A percentile compares a stretch with the other conserved stretches of the same genome.
Conservation (phyloP, 2,329 filamentous ascomycete species). For the Cordyceps javanica region DNA sequence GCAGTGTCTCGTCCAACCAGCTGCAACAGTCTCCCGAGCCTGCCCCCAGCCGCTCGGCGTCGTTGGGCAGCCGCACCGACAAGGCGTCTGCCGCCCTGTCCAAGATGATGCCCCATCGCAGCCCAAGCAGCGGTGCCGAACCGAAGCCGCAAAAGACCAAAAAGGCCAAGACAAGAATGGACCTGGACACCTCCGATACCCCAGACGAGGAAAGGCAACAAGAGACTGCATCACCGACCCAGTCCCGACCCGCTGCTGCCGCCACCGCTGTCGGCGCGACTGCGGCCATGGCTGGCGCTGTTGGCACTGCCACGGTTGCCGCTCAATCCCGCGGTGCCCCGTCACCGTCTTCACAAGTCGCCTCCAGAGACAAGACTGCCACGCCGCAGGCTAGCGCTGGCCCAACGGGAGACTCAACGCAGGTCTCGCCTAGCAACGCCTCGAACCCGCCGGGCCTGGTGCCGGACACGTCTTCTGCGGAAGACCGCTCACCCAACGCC, state of each 20-base stretch:
- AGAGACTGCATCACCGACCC: constrained; percentile 11
- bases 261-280: constrained; percentile 29
- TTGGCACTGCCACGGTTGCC: background rate
- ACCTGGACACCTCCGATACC: constrained; percentile 65
- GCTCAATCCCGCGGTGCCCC: background rate
- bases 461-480: constrained; percentile 65
- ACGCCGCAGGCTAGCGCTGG: constrained; percentile 20
- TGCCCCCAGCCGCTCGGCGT: constrained; percentile 27
- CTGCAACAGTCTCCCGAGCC: constrained; percentile 22
- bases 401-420: constrained; percentile 49
- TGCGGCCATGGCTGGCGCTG: constrained; percentile 13
- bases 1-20: constrained; percentile 28
- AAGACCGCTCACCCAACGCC: constrained; percentile 56
- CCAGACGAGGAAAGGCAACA: constrained; percentile 29
- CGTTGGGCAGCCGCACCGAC: constrained; percentile 11
- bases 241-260: constrained; percentile 22
- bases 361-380: constrained; percentile 23
- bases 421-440: constrained; percentile 34
- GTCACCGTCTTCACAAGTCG: background rate
- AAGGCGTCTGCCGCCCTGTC: constrained; percentile 29
- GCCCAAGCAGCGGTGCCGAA: constrained; percentile 35
- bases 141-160: constrained; percentile 44
- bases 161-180: constrained; percentile 53
- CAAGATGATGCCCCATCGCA: constrained; percentile 33
- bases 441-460: constrained; percentile 60